Evolutionary conservation across 352 stramenopile genomes (phyloP), one percentile per base, ranked within the genome.

Genomic region (Phytopythium montanum): DNA sequence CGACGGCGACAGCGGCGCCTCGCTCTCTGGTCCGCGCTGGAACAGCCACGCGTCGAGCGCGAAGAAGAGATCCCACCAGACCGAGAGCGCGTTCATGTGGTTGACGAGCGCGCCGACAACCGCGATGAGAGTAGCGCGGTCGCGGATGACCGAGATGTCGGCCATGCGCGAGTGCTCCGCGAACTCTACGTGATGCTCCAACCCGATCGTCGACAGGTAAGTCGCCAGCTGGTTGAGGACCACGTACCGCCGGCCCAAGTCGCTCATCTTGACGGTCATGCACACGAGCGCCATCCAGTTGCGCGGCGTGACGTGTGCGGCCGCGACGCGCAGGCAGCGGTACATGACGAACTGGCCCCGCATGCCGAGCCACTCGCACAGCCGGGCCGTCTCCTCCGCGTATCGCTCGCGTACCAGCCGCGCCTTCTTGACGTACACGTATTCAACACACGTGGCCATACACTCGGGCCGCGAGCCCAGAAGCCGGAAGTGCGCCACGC

Each of bases 251-350:
- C 69, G 57, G 5, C 33, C 21, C 9, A 59, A 44, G 36, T 72
- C 62, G 0, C 56, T 34, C n/a, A 90, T 29, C 16, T 38, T 61
- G 0, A 55, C 70, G 33, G 66, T 67, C 2, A 39, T 33, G 13
- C 74, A 16, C 41, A 90, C 19, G 10, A 87, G 58, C 8, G 71
- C 51, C 52, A 90, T 78, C 82, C 82, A 92, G 26, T 76, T 73
- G 16, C 50, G 39, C 0, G 61, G 66, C 6, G 65, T 74, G 12
- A 80, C 53, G 8, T 61, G 54, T 28, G 64, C 57, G 42, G 75
- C 75, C 21, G 64, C 64, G 10, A 76, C 33, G 1, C 60, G n/a
- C 2, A 91, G 64, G n/a, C 68, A 72, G 0, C 54, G 57, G 55
- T 76, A 77, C 18, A 82, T 71, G 2, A 86, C 60, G 39, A 72